These are phyloP conservation scores for Echites panduratus DNA, from an alignment of 257 asterid species.

Conservation along the genomic window DNA sequence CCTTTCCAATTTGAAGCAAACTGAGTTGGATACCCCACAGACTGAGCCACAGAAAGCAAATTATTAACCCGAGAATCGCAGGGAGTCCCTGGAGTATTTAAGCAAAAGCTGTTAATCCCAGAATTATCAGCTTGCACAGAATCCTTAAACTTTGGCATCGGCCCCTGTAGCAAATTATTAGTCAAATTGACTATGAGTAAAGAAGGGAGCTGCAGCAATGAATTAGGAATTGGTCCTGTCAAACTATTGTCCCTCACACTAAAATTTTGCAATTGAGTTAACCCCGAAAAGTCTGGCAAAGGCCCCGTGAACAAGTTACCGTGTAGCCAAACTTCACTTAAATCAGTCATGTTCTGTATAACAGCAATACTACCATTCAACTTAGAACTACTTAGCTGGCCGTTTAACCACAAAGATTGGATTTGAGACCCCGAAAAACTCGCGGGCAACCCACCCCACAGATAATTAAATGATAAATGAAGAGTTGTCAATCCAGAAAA, in stretches of 20 bases:
- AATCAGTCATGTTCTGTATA: constrained; percentile 51
- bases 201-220: constrained; percentile 32
- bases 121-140: constrained; percentile 34
- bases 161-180: constrained; percentile 63
- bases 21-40: constrained; percentile 45
- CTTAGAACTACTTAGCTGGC: constrained; percentile 31
- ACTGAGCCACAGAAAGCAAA: constrained; percentile 48
- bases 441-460: constrained; percentile 63
- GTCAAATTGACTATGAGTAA: constrained; percentile 57
- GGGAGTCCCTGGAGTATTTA: constrained; percentile 37
- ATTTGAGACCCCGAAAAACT: constrained; percentile 45
- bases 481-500: constrained; percentile 39
- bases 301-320: constrained; percentile 53
- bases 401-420: constrained; percentile 60
- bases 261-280: constrained; percentile 33
- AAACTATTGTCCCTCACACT: constrained; percentile 61
- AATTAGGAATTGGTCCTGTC: constrained; percentile 66
- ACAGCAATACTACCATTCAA: constrained; percentile 49
- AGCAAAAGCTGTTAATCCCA: constrained; percentile 50
- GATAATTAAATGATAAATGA: constrained; percentile 43
- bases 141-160: constrained; percentile 40
- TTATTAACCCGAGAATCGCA: constrained; percentile 52
- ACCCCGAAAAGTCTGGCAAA: constrained; percentile 50
- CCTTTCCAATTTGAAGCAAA: constrained; percentile 60
- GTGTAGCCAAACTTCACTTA: constrained; percentile 59